Percentiles rank a stretch among this genome's conserved stretches.
Evolutionary conservation across 2,329 filamentous ascomycete species (phyloP).

Genomic region (Fusarium brevicatenulatum): DNA sequence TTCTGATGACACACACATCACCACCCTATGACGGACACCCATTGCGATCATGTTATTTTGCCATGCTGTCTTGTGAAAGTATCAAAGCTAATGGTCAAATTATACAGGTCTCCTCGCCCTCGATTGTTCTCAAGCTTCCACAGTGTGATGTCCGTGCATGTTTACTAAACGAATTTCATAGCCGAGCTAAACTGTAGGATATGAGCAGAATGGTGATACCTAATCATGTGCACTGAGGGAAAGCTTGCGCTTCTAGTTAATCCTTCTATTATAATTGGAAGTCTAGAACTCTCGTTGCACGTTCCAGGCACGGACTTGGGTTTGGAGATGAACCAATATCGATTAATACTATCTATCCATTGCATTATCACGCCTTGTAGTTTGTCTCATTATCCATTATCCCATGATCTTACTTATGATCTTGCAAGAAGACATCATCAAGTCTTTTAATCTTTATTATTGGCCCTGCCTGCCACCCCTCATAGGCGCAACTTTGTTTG

Average conservation of each 20-base stretch:
- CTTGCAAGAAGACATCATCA: background rate
- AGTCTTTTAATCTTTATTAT: background rate
- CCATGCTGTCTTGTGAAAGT: constrained; percentile 43
- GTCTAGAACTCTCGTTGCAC: background rate
- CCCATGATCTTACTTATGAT: background rate
- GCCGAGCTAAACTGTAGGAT: background rate
- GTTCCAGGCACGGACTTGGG: too few relatives aligned
- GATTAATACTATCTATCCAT: background rate
- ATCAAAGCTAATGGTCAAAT: constrained; percentile 53
- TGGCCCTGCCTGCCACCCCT: background rate
- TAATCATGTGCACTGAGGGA: background rate
- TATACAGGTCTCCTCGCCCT: constrained; percentile 29
- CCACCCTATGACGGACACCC: constrained; percentile 64
- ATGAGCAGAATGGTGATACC: background rate
- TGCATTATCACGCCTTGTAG: background rate
- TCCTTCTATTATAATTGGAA: background rate
- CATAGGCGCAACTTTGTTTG: background rate
- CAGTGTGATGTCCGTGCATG: constrained; percentile 29
- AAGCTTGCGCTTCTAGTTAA: background rate
- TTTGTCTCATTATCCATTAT: background rate
- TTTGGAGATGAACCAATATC: background rate
- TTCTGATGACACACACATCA: constrained; percentile 69
- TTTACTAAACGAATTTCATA: background rate
- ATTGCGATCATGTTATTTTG: constrained; percentile 34
- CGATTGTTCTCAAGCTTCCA: constrained; percentile 11